Evolutionary conservation across 192 early-diverging fungal species (phyloP).

Genomic region (Mortierella antarctica): DNA sequence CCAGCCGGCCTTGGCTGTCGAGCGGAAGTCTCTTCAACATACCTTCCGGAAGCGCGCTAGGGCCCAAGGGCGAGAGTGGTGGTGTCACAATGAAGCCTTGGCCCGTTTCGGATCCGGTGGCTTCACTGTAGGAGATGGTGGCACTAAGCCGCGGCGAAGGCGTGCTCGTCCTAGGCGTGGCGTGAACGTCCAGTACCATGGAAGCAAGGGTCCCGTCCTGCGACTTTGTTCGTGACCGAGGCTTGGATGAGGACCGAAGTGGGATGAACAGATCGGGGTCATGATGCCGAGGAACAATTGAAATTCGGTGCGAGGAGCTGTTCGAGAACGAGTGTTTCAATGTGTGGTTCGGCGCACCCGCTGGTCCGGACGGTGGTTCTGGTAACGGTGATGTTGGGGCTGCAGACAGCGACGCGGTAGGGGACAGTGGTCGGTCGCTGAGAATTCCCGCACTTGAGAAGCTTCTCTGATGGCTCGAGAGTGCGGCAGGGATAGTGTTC

Average conservation of each 20-base stretch:
- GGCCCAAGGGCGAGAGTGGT: background rate
- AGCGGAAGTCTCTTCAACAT: slow-evolving; percentile 8
- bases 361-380: slow-evolving; percentile 12
- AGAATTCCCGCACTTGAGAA: slow-evolving; percentile 17
- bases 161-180: slow-evolving; percentile 5
- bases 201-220: slow-evolving; percentile 22
- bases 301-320: slow-evolving; percentile 34
- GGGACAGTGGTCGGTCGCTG: slow-evolving; percentile 15
- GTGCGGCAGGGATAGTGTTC: background rate
- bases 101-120: background rate
- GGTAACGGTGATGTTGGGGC: slow-evolving; percentile 36
- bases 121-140: background rate
- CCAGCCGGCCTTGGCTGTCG: background rate
- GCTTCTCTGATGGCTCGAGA: background rate
- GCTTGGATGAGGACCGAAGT: background rate
- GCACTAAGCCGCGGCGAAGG: slow-evolving; percentile 21
- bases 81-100: background rate
- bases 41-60: background rate
- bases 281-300: slow-evolving; percentile 43
- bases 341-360: slow-evolving; percentile 1
- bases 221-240: slow-evolving; percentile 32
- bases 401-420: slow-evolving; percentile 14
- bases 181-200: background rate
- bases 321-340: slow-evolving; percentile 31
- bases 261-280: slow-evolving; percentile 36